Percentiles rank a stretch among this genome's conserved stretches.
Conservation (phyloP, 2,329 filamentous ascomycete species). For the Nemania abortiva region DNA sequence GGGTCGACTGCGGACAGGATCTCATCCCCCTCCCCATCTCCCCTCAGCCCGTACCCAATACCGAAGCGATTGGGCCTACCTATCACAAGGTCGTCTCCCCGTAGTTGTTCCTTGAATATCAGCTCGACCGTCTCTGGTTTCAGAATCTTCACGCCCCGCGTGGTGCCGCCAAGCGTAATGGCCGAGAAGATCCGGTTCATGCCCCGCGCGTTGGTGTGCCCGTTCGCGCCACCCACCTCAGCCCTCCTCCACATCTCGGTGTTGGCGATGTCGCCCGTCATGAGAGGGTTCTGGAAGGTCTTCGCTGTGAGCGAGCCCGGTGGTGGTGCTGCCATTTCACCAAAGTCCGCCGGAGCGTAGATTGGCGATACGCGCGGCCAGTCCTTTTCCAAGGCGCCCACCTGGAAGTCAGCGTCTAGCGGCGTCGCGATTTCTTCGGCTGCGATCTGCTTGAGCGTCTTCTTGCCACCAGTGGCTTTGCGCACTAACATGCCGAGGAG, state of each 20-base stretch:
- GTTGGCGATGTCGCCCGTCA: constrained; percentile 42
- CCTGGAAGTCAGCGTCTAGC: background rate
- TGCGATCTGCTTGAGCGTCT: background rate
- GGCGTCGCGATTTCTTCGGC: background rate
- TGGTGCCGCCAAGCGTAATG: constrained; percentile 68
- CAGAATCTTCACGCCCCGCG: constrained; percentile 2
- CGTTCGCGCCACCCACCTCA: constrained; percentile 59
- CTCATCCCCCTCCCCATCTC: constrained; percentile 40
- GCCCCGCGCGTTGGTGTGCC: constrained; percentile 59
- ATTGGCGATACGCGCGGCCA: background rate
- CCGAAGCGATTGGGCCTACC: constrained; percentile 55
- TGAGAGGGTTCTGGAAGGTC: constrained; percentile 46
- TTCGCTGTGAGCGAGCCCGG: constrained; percentile 35
- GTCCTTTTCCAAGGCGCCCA: background rate
- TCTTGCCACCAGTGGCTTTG: background rate
- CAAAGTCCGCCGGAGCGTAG: background rate
- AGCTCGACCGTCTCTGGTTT: constrained; percentile 55
- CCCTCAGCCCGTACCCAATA: constrained; percentile 56
- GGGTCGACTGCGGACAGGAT: constrained; percentile 36
- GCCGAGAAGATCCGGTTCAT: constrained; percentile 57
- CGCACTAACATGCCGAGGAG: background rate
- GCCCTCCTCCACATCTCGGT: constrained; percentile 53
- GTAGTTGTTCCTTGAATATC: constrained; percentile 59
- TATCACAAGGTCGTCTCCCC: constrained; percentile 57
- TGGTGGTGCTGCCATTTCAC: no score